These are phyloP conservation scores for Talaromyces sp. DNA, from an alignment of 2,329 filamentous ascomycete species.

Conservation along the genomic window DNA sequence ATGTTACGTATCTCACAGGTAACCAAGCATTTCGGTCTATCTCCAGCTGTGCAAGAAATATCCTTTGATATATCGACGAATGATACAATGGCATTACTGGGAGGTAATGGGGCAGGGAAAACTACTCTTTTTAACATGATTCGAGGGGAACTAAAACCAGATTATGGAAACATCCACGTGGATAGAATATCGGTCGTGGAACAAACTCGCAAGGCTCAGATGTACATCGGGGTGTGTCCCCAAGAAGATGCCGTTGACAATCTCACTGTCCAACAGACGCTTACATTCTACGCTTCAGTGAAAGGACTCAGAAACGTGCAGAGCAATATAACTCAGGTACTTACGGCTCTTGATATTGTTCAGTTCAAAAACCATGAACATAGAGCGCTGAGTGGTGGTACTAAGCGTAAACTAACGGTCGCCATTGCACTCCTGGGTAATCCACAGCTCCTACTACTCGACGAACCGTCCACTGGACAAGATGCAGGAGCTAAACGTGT, in stretches of 20 bases:
- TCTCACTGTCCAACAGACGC: slow-evolving; percentile 84
- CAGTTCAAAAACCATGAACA: slow-evolving; percentile 73
- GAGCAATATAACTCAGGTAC: slow-evolving; percentile 72
- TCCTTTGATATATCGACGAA: slow-evolving; percentile 76
- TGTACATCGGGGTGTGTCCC: slow-evolving; percentile 84
- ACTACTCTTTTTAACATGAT: slow-evolving; percentile 86
- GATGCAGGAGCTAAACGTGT: slow-evolving; percentile 86
- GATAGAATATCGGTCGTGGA: slow-evolving; percentile 72
- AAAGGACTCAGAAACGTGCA: slow-evolving; percentile 72
- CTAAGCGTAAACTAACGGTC: slow-evolving; percentile 86
- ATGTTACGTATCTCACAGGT: slow-evolving; percentile 76
- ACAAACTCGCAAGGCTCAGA: slow-evolving; percentile 67
- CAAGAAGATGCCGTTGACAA: slow-evolving; percentile 84
- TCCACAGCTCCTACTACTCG: slow-evolving; percentile 78
- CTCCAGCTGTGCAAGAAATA: slow-evolving; percentile 81
- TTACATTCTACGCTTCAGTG: slow-evolving; percentile 81
- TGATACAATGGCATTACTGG: slow-evolving; percentile 84
- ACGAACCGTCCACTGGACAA: slow-evolving; percentile 84
- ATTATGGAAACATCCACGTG: slow-evolving; percentile 75
- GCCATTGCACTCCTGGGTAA: slow-evolving; percentile 93
- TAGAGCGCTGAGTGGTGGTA: slow-evolving; percentile 77
- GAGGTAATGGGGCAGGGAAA: slow-evolving; percentile 89
- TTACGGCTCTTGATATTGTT: slow-evolving; percentile 74
- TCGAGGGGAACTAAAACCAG: slow-evolving; percentile 78
- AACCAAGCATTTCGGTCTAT: slow-evolving; percentile 72